Evolutionary conservation across 139 green algal species (phyloP), one percentile per base, ranked within the genome.

Genomic region (Raphidocelis subcapitata): DNA sequence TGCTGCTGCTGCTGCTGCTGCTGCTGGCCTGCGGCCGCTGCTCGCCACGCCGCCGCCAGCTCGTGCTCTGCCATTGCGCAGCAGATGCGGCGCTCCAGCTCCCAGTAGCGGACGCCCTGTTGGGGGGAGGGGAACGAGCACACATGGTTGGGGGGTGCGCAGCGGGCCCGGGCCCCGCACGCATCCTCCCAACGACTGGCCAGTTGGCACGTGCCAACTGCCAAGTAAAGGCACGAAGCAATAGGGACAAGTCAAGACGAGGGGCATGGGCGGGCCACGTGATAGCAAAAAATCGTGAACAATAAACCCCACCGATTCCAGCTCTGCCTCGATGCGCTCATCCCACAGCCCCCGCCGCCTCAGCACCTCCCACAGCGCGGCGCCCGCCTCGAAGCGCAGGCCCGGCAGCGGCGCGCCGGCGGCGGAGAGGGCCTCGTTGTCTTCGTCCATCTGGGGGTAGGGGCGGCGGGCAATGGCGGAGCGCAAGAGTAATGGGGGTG

Each of bases 41-140:
- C 41, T n/a, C 41, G 8, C 41, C 41, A 49, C 12, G 41, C 41
- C 12, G 41, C 41, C 12, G 41, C 41, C 41, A 49, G 41, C 8
- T 49, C 41, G 41, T 49, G 41, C 41, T 12, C 10, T 8, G 70
- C 70, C 76, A 94, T 80, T 4, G 71, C 21, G 15, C 55, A 24
- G 33, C 84, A 88, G 0, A 95, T 68, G 3, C 41, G 32, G 3
- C 85, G 75, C 70, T 95, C 90, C 26, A 74, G n/a, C 26, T 20
- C 24, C 90, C 90, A 95, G 67, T 94, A 95, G 35, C 60, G 52
- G 26, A 79, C 68, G 10, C 85, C 88, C 82, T 91, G 78, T 54
- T 64, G 20, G 2, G 18, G 55, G 5, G 14, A 15, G 26, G 26
- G 23, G 20, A 61, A 28, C 41, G 59, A n/a, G n/a, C n/a, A 32